Evolutionary conservation across 2,329 filamentous ascomycete species (phyloP).

Genomic region (Sporothrix variecibatus): DNA sequence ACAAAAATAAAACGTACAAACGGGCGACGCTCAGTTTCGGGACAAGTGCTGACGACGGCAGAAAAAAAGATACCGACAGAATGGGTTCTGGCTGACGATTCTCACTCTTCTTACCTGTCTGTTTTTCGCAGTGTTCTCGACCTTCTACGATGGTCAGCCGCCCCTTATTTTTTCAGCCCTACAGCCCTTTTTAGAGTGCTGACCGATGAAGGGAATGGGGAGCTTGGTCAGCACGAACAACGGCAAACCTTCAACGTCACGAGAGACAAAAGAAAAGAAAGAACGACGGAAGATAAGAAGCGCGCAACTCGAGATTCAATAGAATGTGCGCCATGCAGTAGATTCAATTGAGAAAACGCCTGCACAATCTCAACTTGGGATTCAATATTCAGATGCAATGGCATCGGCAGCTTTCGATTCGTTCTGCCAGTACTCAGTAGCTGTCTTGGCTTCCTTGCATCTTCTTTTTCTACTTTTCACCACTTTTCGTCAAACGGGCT

Average conservation of each 20-base stretch:
- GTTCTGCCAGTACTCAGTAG: not conserved
- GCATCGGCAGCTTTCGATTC: not conserved
- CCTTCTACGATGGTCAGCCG: not conserved
- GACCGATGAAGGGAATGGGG: not conserved
- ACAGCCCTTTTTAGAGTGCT: conserved; percentile 20
- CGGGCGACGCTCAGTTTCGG: not conserved
- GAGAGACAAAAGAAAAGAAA: not conserved
- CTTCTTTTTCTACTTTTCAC: not conserved
- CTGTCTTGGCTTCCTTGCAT: not conserved
- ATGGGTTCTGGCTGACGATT: not conserved
- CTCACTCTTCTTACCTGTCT: not conserved
- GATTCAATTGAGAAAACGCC: not conserved
- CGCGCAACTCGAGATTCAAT: not conserved
- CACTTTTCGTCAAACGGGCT: not conserved
- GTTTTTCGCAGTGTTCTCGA: not conserved
- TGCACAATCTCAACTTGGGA: not conserved
- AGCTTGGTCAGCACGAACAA: conserved; percentile 6
- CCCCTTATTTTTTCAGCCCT: conserved; percentile 13
- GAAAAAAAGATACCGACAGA: not conserved
- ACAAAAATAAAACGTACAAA: not conserved
- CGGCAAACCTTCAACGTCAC: not conserved
- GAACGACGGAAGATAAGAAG: not conserved
- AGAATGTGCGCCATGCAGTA: not conserved
- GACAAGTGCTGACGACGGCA: not conserved
- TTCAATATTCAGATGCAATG: conserved; percentile 7